Base-by-base conservation (phyloP, 495 filamentous ascomycete genomes). In the Lichina pygmaea region DNA sequence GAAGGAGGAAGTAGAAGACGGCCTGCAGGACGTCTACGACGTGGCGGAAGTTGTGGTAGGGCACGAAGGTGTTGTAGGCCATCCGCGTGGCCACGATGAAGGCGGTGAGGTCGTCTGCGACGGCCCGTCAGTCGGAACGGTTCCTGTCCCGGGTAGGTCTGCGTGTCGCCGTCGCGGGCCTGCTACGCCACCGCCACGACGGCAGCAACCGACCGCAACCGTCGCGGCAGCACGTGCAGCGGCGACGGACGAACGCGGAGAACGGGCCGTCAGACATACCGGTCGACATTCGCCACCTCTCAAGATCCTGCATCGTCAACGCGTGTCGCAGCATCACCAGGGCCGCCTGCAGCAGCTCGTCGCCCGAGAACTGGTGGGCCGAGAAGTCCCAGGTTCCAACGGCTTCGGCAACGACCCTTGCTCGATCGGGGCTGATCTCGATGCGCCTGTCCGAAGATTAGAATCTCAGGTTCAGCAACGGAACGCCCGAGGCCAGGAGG, bases 31-130 rank as follows among this genome's bases (percentile, higher is more conserved):
- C 89, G 63, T 97, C 89, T 44, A 89, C 74, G 7, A 91, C 89
- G 58, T 97, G 89, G 43, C 89, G 82, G 59, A 94, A 97, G 57
- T 97, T 97, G 62, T 97, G 89, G 54, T 95, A 97, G n/a, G 86
- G 80, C 36, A 97, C 83, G 57, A 93, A 92, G 43, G 70, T 73
- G 55, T 94, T 93, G 61, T 97, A 95, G 12, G 91, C 78, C 42
- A 73, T 72, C 44, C 82, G 75, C 55, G 82, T 79, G 50, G 86
- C 82, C 41, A 86, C 63, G 41, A 92, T 63, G 58, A 93, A 93
- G 39, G 68, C 69, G 50, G 72, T 76, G 15, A 94, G 62, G 57
- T 82, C 73, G 48, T 58, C 63, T 68, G 53, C 17, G 36, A 47
- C 8, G 32, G 41, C 39, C 43, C 42, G 44, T 50, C 46, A 49